Evolutionary conservation across 495 filamentous ascomycete genomes (phyloP).

Genomic region (Daldinia caldariorum): DNA sequence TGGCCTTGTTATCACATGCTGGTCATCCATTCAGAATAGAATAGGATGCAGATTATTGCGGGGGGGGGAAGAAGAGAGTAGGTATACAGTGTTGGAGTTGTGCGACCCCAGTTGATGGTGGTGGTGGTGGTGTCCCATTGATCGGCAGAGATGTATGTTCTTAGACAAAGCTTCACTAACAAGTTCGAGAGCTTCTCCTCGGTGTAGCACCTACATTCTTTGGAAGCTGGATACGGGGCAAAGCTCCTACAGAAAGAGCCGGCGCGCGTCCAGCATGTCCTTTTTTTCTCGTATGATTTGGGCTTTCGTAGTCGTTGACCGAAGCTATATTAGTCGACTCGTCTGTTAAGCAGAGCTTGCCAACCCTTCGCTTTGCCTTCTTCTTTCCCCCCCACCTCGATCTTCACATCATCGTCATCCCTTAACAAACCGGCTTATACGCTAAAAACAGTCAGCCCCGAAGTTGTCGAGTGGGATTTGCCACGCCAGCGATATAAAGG

Average conservation of each 20-base stretch:
- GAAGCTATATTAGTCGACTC: background rate
- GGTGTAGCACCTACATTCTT: background rate
- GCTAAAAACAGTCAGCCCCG: constrained; percentile 18
- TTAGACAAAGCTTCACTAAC: constrained; percentile 29
- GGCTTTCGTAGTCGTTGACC: background rate
- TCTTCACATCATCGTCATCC: constrained; percentile 5
- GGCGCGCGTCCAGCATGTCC: background rate
- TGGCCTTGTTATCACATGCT: constrained; percentile 38
- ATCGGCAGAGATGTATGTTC: constrained; percentile 20
- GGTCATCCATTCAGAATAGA: constrained; percentile 33
- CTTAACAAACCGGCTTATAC: constrained; percentile 31
- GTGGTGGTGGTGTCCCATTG: background rate
- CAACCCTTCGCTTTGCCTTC: background rate
- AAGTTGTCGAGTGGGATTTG: constrained; percentile 30
- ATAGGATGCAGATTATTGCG: constrained; percentile 34
- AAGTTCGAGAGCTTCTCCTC: constrained; percentile 12
- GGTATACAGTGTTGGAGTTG: constrained; percentile 24
- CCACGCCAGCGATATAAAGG: constrained; percentile 22
- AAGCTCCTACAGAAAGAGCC: background rate
- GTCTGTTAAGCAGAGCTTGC: constrained; percentile 22
- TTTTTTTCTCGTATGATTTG: constrained; percentile 7
- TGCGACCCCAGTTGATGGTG: constrained; percentile 29
- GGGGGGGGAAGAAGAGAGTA: constrained; percentile 29
- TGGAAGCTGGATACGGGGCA: background rate
- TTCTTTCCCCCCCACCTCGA: constrained; percentile 2